Evolutionary conservation across 2,329 filamentous ascomycete species (phyloP), one percentile per base, ranked within the genome.

Genomic region (Aureobasidium sp.): DNA sequence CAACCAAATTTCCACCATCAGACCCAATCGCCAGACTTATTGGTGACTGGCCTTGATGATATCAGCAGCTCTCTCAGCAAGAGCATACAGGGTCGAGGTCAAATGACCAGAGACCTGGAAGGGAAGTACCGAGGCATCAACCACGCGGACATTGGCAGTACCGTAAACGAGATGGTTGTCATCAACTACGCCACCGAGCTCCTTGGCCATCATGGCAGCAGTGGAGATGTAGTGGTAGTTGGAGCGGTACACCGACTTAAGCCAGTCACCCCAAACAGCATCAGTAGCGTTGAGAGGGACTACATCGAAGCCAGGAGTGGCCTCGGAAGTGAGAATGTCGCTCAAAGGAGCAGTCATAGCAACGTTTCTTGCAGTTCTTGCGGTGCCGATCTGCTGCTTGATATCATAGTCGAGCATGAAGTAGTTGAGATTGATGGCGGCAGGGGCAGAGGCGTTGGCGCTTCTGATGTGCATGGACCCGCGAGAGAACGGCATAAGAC

Each of bases 401-500:
- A 62, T 39, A 57, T 77, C 75, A 53, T 71, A 73, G 8, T 73
- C 69, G 5, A 75, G 66, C 60, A 75, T 70, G 63, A 76, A 71
- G 64, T 72, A 76, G 63, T 75, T 75, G 11, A 75, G 75, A 62
- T 78, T 69, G 66, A 78, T 75, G 15, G 42, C 52, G 0, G 78
- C 76, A 5, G 68, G 64, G 29, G 70, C 61, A 7, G 69, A 65
- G 5, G 71, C 70, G 12, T 75, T 69, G 15, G 70, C 37, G 0
- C 68, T 67, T n/a, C 45, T 59, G 60, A 74, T 70, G 62, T 73
- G 72, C 17, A 75, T 66, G 47, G 64, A 67, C 45, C 73, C 73
- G 22, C 69, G 69, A 4, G 72, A 72, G 64, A 74, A 70, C 2
- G 73, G 73, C 6, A 75, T 67, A 11, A 75, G 66, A 15, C 66